phyloP scores from a whole-genome alignment of 2,329 filamentous ascomycete genomes.

The Ascochyta clinopodiicola region DNA sequence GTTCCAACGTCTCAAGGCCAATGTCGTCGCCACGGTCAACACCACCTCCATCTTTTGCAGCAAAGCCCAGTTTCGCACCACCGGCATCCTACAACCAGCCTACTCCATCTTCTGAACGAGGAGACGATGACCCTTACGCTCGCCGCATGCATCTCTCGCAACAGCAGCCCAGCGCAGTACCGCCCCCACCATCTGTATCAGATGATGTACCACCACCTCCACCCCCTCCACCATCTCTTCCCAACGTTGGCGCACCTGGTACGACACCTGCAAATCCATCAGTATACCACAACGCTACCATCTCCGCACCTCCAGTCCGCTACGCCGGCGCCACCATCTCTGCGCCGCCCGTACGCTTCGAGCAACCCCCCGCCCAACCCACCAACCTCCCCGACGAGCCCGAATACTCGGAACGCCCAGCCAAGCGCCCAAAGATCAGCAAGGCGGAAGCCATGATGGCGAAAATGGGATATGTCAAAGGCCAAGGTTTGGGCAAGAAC shows the following conservation, averaged over 20 bases:
- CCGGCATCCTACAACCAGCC: slow-evolving; percentile 44
- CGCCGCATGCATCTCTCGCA: slow-evolving; percentile 30
- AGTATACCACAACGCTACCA: slow-evolving; percentile 58
- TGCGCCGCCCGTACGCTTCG: slow-evolving; percentile 79
- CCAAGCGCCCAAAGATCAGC: slow-evolving; percentile 41
- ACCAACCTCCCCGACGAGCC: slow-evolving; percentile 19
- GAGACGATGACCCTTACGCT: slow-evolving; percentile 28
- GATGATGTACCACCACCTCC: slow-evolving; percentile 24
- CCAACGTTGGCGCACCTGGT: slow-evolving; percentile 49
- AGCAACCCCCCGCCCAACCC: slow-evolving; percentile 25
- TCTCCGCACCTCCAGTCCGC: slow-evolving; percentile 78
- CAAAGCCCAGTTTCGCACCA: slow-evolving; percentile 55
- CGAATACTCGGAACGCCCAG: slow-evolving; percentile 44
- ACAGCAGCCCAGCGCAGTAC: slow-evolving; percentile 14
- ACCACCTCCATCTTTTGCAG: slow-evolving; percentile 10
- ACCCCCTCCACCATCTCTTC: slow-evolving; percentile 59
- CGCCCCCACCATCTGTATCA: slow-evolving; percentile 21
- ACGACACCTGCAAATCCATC: slow-evolving; percentile 5
- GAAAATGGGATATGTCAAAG: slow-evolving; percentile 93
- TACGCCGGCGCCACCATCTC: slow-evolving; percentile 75
- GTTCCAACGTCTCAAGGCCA: slow-evolving; percentile 15
- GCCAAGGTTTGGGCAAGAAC: slow-evolving; percentile 82
- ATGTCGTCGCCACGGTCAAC: slow-evolving; percentile 23
- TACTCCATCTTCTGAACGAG: slow-evolving; percentile 29
- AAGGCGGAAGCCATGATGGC: slow-evolving; percentile 81